These are phyloP conservation scores for Firmiana major DNA, from an alignment of 345 rosid species.

Conservation along the genomic window DNA sequence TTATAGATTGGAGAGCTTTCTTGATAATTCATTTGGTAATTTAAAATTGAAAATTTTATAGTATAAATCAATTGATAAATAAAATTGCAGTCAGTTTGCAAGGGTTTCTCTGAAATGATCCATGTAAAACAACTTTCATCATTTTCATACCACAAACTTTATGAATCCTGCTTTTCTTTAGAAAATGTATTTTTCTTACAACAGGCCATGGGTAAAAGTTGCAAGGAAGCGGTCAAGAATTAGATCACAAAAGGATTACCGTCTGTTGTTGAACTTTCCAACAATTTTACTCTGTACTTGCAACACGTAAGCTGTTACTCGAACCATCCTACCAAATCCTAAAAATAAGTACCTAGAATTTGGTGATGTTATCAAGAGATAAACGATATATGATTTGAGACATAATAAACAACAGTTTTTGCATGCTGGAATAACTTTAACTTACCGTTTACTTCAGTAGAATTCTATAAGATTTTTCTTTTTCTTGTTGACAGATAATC, in stretches of 20 bases:
- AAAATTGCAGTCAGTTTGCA: neutral
- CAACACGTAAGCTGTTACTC: neutral
- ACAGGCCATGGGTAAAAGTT: neutral
- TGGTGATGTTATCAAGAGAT: neutral
- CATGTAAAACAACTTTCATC: neutral
- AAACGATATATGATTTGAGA: neutral
- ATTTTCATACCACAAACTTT: neutral
- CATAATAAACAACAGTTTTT: constrained; percentile 3
- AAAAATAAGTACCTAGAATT: neutral
- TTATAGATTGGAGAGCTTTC: no score
- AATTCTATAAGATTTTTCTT: no score
- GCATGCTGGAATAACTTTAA: neutral
- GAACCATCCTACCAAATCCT: neutral
- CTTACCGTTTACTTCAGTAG: constrained; percentile 39
- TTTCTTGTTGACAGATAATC: no score
- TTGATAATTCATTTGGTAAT: no score
- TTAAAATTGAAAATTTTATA: no score
- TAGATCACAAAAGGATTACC: neutral
- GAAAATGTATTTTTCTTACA: neutral
- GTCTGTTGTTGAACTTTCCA: neutral
- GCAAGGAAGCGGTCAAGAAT: neutral
- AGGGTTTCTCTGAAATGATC: neutral
- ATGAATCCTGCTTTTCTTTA: neutral
- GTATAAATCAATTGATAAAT: no score
- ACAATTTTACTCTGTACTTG: neutral